These are phyloP conservation scores for Scleroderma citrinum DNA, from an alignment of 768 basidiomycete genomes.

Conservation along the genomic window DNA sequence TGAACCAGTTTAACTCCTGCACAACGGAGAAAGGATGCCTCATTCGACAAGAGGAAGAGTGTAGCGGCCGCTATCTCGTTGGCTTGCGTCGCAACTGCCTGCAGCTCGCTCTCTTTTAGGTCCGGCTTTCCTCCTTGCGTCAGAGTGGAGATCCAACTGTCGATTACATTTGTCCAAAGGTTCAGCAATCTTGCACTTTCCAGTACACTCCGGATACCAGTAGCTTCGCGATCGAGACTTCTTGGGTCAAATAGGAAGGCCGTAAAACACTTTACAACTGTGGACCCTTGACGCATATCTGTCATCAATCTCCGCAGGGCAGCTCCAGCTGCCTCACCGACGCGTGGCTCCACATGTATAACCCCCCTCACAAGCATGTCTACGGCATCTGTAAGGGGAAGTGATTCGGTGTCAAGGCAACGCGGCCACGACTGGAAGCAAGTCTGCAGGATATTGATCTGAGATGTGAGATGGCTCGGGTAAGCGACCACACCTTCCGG, in stretches of 20 bases:
- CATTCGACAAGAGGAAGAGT: conserved; percentile 68
- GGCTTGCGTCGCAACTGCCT: conserved; percentile 39
- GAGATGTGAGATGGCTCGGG: conserved; percentile 49
- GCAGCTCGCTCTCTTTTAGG: conserved; percentile 35
- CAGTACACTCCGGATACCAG: conserved; percentile 54
- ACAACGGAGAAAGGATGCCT: conserved; percentile 42
- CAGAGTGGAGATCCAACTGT: conserved; percentile 56
- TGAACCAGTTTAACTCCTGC: conserved; percentile 63
- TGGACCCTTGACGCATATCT: conserved; percentile 47
- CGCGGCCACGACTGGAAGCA: conserved; percentile 85
- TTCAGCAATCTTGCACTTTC: conserved; percentile 63
- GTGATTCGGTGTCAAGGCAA: conserved; percentile 52
- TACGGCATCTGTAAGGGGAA: conserved; percentile 54
- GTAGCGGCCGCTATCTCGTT: conserved; percentile 66
- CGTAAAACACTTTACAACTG: conserved; percentile 60
- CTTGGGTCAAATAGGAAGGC: conserved; percentile 69
- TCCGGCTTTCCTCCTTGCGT: conserved; percentile 36
- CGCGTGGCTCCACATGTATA: conserved; percentile 75
- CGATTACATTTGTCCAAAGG: conserved; percentile 71
- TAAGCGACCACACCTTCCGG: conserved; percentile 61
- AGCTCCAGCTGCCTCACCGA: conserved; percentile 61
- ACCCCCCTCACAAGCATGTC: conserved; percentile 78
- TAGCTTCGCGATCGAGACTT: conserved; percentile 56
- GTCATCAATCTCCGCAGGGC: conserved; percentile 71
- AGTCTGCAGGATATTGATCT: conserved; percentile 66